phyloP scores from a whole-genome alignment of 352 stramenopile genomes.

The Albugo laibachii region DNA sequence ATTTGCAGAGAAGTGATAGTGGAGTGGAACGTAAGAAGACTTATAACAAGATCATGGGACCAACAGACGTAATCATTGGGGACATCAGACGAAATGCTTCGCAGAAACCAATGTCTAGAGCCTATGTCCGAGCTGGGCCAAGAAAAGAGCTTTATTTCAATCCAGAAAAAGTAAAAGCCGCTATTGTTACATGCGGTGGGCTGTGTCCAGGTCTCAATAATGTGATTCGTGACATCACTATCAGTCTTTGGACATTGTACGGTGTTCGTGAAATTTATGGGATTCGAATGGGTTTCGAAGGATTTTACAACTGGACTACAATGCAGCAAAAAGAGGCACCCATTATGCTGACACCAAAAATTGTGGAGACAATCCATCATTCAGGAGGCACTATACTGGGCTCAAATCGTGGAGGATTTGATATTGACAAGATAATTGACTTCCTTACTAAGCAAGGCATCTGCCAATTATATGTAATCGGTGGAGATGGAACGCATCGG shows the following conservation, averaged over 20 bases:
- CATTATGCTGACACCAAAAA: constrained; percentile 47
- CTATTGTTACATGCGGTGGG: constrained; percentile 86
- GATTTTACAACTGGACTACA: constrained; percentile 67
- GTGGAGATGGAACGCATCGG: constrained; percentile 94
- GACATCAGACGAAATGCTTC: constrained; percentile 55
- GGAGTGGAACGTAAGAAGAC: constrained; percentile 46
- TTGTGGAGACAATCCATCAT: constrained; percentile 68
- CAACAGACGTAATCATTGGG: constrained; percentile 61
- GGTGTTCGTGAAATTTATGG: constrained; percentile 66
- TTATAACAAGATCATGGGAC: constrained; percentile 77
- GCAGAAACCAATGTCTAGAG: constrained; percentile 43
- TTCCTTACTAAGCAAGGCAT: constrained; percentile 83
- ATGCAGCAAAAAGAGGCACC: constrained; percentile 60
- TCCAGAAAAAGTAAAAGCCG: constrained; percentile 57
- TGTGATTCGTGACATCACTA: constrained; percentile 92
- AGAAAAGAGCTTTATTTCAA: constrained; percentile 55
- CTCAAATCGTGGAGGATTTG: constrained; percentile 89
- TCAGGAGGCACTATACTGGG: constrained; percentile 89
- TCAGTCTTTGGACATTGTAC: constrained; percentile 81
- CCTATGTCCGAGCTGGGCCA: constrained; percentile 62
- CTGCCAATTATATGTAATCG: constrained; percentile 94
- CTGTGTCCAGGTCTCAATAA: constrained; percentile 97
- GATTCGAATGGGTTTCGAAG: constrained; percentile 63
- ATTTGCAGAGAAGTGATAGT: constrained; percentile 4
- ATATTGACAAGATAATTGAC: constrained; percentile 91